Conservation (phyloP, 768 basidiomycete genomes). For the Pisolithus microcarpus region DNA sequence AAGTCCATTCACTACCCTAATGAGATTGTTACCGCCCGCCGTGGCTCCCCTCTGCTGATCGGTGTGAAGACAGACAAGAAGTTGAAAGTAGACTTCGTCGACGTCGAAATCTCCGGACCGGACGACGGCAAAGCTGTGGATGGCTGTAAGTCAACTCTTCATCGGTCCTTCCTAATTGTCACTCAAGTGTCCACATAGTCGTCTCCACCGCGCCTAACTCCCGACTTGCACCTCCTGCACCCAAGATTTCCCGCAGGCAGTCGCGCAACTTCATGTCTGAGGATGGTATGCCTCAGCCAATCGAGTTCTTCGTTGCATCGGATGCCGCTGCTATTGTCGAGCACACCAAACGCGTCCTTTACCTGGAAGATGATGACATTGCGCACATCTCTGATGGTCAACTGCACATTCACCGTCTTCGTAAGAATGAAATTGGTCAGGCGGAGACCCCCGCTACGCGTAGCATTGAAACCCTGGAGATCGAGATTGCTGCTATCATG, state of each 20-base stretch:
- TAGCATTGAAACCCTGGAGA: constrained; percentile 95
- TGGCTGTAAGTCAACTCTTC: constrained; percentile 29
- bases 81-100: constrained; percentile 98
- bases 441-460: constrained; percentile 60
- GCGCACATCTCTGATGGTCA: constrained; percentile 96
- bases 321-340: constrained; percentile 95
- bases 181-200: constrained; percentile 20
- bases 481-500: constrained; percentile 99
- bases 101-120: constrained; percentile 87
- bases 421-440: constrained; percentile 71
- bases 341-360: constrained; percentile 97
- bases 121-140: constrained; percentile 45
- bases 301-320: constrained; percentile 99
- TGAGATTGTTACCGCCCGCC: constrained; percentile 91
- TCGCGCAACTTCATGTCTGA: constrained; percentile 98
- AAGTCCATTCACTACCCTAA: constrained; percentile 94
- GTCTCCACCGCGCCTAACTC: constrained; percentile 47
- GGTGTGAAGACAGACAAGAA: constrained; percentile 99
- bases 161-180: neutral
- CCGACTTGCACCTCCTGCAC: constrained; percentile 63
- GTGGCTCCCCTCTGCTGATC: constrained; percentile 92
- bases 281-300: constrained; percentile 96
- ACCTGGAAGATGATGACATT: constrained; percentile 98
- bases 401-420: constrained; percentile 96
- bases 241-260: constrained; percentile 87